A percentile compares a stretch with the other conserved stretches of the same genome.
Evolutionary conservation across 257 asterid species (phyloP).

Genomic region (Salvia miltiorrhiza): DNA sequence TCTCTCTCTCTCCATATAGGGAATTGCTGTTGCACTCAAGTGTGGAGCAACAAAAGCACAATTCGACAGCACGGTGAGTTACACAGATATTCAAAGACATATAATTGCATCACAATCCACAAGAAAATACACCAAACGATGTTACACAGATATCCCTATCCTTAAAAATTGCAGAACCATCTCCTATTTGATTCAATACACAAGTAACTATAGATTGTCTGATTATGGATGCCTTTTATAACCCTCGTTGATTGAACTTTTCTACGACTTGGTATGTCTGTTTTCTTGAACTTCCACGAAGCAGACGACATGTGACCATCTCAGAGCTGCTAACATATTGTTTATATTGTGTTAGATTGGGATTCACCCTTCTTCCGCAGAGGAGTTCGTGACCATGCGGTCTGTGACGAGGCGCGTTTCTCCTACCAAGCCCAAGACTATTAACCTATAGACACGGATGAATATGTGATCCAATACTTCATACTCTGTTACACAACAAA

Average conservation of each 20-base stretch:
- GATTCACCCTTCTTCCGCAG: constrained; percentile 88
- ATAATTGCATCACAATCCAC: neutral
- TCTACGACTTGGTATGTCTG: neutral
- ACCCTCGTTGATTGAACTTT: neutral
- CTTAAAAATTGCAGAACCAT: neutral
- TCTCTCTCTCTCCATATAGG: constrained; percentile 34
- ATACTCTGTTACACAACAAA: neutral
- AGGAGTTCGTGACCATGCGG: constrained; percentile 87
- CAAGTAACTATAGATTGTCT: neutral
- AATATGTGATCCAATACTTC: neutral
- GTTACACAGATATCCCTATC: too few species aligned
- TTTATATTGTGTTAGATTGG: constrained; percentile 52
- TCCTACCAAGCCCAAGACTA: constrained; percentile 51
- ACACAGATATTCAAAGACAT: neutral
- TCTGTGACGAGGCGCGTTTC: constrained; percentile 52
- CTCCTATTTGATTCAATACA: neutral
- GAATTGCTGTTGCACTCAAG: constrained; percentile 81
- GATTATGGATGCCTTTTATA: neutral
- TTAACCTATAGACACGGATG: constrained; percentile 22
- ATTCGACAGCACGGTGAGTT: constrained; percentile 71
- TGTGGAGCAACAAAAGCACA: constrained; percentile 96
- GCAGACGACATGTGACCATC: neutral
- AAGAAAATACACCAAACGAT: too few species aligned
- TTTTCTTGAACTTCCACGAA: constrained; percentile 2
- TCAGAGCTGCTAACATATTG: neutral